Evolutionary conservation across 352 stramenopile genomes (phyloP).

Genomic region (Pythium guiyangense): DNA sequence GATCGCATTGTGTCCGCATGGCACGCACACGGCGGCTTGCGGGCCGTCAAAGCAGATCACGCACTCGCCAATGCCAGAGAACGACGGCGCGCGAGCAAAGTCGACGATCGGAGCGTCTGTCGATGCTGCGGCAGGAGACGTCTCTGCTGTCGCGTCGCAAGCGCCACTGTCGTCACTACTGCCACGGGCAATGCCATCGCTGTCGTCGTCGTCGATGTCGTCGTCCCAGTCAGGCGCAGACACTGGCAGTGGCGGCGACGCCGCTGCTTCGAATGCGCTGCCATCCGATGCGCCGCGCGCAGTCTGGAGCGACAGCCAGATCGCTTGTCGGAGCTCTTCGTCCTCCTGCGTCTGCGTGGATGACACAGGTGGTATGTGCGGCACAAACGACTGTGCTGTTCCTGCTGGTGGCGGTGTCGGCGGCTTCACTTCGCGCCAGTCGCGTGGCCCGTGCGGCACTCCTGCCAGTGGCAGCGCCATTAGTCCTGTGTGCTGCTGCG

Average conservation of each 20-base stretch:
- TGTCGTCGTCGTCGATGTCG: slow-evolving; percentile 2
- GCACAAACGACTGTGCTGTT: background rate
- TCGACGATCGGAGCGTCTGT: slow-evolving; percentile 21
- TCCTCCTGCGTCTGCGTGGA: slow-evolving; percentile 28
- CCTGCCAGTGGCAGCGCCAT: no score
- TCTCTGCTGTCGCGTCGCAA: background rate
- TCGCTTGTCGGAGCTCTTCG: slow-evolving; percentile 44
- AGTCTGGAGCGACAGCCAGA: slow-evolving; percentile 49
- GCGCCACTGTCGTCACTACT: slow-evolving; percentile 4
- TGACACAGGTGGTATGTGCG: background rate
- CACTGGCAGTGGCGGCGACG: slow-evolving; percentile 25
- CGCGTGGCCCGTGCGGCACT: background rate
- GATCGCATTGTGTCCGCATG: slow-evolving; percentile 77
- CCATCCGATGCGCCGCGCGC: background rate
- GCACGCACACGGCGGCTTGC: slow-evolving; percentile 71
- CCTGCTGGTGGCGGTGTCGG: background rate
- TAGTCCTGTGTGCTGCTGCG: background rate
- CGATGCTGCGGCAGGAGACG: background rate
- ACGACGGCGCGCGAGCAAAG: slow-evolving; percentile 26
- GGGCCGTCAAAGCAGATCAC: slow-evolving; percentile 77
- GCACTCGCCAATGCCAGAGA: slow-evolving; percentile 61
- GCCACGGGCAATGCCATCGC: background rate
- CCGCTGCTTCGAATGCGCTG: background rate
- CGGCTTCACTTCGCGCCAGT: slow-evolving; percentile 3
- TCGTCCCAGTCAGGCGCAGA: slow-evolving; percentile 49